Conservation (phyloP, 2,329 filamentous ascomycete genomes). For the Colletotrichum abscissum region DNA sequence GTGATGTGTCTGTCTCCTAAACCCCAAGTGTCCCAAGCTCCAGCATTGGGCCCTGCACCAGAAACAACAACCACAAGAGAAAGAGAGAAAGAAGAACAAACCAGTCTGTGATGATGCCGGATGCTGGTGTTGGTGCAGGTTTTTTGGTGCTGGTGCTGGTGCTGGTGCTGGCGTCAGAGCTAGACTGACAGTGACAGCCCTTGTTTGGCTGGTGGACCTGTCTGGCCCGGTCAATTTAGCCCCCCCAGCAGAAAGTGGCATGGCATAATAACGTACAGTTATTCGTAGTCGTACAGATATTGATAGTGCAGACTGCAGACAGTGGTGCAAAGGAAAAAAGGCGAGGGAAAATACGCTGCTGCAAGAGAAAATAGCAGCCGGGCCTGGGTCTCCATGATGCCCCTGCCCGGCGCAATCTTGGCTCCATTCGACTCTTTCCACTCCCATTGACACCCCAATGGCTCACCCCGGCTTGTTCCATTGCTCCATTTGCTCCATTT, state of each 20-base stretch:
- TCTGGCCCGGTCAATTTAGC: neutral
- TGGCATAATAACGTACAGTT: neutral
- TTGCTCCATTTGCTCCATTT: conserved; percentile 8
- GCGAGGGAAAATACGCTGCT: neutral
- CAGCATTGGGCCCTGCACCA: conserved; percentile 6
- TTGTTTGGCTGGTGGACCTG: conserved; percentile 6
- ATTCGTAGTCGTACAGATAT: neutral
- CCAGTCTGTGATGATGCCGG: neutral
- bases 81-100: neutral
- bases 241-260: neutral
- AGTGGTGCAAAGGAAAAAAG: neutral
- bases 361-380: neutral
- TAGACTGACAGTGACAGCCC: neutral
- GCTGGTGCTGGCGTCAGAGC: neutral
- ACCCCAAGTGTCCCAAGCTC: neutral
- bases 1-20: neutral
- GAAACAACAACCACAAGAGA: neutral
- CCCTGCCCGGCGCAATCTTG: conserved; percentile 28
- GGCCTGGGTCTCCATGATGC: neutral
- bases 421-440: conserved; percentile 29
- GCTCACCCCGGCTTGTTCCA: neutral
- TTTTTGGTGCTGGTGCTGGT: neutral
- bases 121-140: neutral
- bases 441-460: conserved; percentile 23
- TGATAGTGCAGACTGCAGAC: too few species aligned